phyloP scores from a whole-genome alignment of 106 monocot genomes.

The Platanthera zijinensis region DNA sequence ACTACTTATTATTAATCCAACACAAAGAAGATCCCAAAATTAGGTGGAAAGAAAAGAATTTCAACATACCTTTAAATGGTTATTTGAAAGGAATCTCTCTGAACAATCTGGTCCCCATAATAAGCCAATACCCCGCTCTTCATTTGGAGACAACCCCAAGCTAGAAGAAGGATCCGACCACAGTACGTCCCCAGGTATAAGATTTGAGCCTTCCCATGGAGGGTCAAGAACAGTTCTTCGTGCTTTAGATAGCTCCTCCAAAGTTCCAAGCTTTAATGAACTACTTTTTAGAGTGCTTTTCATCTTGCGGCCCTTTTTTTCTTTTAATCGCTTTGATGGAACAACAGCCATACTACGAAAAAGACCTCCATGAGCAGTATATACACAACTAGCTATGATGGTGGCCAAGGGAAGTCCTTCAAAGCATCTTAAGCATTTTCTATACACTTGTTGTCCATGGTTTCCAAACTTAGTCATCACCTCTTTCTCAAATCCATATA shows the following conservation, averaged over 20 bases:
- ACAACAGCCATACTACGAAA: constrained; percentile 44
- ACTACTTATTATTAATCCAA: neutral
- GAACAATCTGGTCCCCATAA: constrained; percentile 91
- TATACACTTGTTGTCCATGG: constrained; percentile 72
- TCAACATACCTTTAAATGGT: constrained; percentile 59
- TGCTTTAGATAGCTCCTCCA: constrained; percentile 79
- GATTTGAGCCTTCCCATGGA: constrained; percentile 76
- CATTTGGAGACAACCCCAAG: constrained; percentile 70
- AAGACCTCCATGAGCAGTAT: constrained; percentile 91
- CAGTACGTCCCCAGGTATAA: constrained; percentile 91
- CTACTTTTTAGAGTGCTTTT: constrained; percentile 19
- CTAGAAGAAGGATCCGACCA: constrained; percentile 91
- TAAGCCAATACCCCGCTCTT: constrained; percentile 86
- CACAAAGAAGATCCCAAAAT: neutral
- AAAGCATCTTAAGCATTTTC: constrained; percentile 91
- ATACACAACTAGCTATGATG: constrained; percentile 76
- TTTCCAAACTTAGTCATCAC: constrained; percentile 82
- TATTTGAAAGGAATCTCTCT: constrained; percentile 70
- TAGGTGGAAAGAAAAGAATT: neutral
- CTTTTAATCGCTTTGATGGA: constrained; percentile 58
- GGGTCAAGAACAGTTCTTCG: constrained; percentile 90
- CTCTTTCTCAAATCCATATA: constrained; percentile 96
- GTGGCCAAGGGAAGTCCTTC: constrained; percentile 93
- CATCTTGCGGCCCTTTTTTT: constrained; percentile 49
- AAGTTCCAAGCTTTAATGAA: constrained; percentile 60